These are phyloP conservation scores for Poa pratensis DNA, from an alignment of 176 grass and related monocot genomes.

Conservation along the genomic window DNA sequence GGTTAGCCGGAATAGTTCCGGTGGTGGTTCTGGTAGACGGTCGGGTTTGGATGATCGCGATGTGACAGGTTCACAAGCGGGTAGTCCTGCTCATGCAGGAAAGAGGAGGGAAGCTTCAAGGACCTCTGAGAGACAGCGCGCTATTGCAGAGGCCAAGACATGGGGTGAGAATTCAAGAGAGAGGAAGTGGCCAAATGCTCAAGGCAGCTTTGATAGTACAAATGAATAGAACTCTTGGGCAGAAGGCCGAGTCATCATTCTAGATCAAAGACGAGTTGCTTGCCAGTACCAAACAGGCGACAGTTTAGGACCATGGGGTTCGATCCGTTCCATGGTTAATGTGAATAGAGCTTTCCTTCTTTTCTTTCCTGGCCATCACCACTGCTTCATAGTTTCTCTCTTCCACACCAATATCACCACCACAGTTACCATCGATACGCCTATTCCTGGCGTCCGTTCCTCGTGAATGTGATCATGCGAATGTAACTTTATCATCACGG, in stretches of 20 bases:
- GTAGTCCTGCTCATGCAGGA: constrained; percentile 60
- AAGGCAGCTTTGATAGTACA: constrained; percentile 50
- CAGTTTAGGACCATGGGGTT: constrained; percentile 36
- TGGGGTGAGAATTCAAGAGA: constrained; percentile 82
- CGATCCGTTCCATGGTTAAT: constrained; percentile 40
- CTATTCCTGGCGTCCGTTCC: constrained; percentile 46
- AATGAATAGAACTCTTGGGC: constrained; percentile 52
- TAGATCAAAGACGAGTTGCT: constrained; percentile 35
- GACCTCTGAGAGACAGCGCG: constrained; percentile 60
- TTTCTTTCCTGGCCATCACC: constrained; percentile 39
- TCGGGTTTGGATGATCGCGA: constrained; percentile 71
- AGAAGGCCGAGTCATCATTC: constrained; percentile 40
- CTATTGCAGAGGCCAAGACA: constrained; percentile 73
- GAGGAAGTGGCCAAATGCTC: constrained; percentile 47
- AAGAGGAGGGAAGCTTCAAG: constrained; percentile 54
- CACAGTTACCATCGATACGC: neutral
- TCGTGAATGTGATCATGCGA: constrained; percentile 40
- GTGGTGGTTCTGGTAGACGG: constrained; percentile 65
- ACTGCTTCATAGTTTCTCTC: constrained; percentile 35
- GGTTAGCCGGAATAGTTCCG: constrained; percentile 55
- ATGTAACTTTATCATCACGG: constrained; percentile 11
- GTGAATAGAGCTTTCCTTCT: constrained; percentile 51
- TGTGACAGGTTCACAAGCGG: constrained; percentile 47
- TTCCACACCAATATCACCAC: constrained; percentile 40
- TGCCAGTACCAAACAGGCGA: constrained; percentile 22